Evolutionary conservation across 768 basidiomycete species (phyloP), one percentile per base, ranked within the genome.

Genomic region (Crucibulum laeve): DNA sequence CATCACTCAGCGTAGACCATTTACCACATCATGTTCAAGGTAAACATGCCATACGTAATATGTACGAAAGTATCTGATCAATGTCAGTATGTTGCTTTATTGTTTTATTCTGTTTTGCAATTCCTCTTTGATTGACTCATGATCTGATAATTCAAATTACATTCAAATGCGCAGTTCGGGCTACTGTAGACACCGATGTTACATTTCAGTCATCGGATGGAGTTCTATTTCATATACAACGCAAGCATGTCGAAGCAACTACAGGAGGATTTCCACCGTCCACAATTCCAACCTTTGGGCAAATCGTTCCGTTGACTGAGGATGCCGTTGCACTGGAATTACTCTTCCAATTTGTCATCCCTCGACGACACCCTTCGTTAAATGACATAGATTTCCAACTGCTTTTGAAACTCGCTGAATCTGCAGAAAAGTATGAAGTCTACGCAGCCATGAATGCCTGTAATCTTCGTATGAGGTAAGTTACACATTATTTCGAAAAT

Each of bases 271-370:
- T 55, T 28, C 40, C 53, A 13, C 42, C 39, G 6, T 10, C 42
- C 1, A 40, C 36, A 22, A 42, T 45, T 34, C 21, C 40, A 18
- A 46, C 39, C 10, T 4, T 19, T n/a, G 38, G 21, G 4, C 48
- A 44, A 25, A 39, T 47, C 32, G 40, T 52, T 4, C 19, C 4
- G 15, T 25, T 53, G 23, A 22, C 42, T 2, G 54, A 55, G 23
- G 13, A 5, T 5, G 34, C 53, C 5, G 37, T 2, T 14, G 40
- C 38, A 17, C 43, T 53, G 3, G 44, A 49, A 15, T 24, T 51
- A 15, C 53, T 55, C 19, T 48, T 55, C 25, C 25, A 5, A 11
- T 55, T 48, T 32, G 22, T 50, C 19, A 48, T 48, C 19, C 50
- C 50, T 10, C 15, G 15, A 18, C 32, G 17, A 8, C 35, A 36